Evolutionary conservation across 2,329 filamentous ascomycete species (phyloP).

Genomic region (Alternaria rosae): DNA sequence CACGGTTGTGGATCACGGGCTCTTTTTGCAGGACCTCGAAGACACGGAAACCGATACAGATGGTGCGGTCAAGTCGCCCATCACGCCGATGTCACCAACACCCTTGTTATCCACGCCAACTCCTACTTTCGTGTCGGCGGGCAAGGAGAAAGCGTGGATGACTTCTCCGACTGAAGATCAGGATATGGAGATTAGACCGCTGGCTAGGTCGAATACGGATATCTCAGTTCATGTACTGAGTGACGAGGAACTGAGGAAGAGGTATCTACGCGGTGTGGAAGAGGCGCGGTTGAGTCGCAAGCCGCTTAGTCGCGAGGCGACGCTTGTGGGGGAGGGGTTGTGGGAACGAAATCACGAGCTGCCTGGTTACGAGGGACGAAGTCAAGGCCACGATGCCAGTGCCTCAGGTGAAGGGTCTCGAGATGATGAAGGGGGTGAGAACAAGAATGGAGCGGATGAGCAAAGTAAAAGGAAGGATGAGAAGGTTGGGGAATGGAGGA

Average conservation of each 20-base stretch:
- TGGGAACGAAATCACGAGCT: neutral
- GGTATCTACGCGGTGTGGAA: neutral
- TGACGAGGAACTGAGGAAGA: neutral
- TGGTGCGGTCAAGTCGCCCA: neutral
- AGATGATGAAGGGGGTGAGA: no score
- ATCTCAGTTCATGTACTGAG: neutral
- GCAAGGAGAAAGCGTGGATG: neutral
- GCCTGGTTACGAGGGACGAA: neutral
- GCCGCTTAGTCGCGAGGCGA: neutral
- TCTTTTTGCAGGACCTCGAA: constrained; percentile 18
- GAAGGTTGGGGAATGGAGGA: neutral
- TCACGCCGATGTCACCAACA: neutral
- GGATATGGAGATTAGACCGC: neutral
- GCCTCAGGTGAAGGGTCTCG: neutral
- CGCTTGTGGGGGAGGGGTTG: neutral
- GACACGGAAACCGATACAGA: constrained; percentile 1
- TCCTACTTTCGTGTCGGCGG: neutral
- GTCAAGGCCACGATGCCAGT: neutral
- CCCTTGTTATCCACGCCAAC: neutral
- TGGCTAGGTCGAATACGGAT: neutral
- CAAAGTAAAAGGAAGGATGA: no score
- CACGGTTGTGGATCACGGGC: constrained; percentile 20
- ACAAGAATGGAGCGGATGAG: no score
- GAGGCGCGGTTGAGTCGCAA: neutral
- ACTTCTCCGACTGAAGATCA: neutral